phyloP scores from a whole-genome alignment of 768 basidiomycete species.

The Harrya chromipes region DNA sequence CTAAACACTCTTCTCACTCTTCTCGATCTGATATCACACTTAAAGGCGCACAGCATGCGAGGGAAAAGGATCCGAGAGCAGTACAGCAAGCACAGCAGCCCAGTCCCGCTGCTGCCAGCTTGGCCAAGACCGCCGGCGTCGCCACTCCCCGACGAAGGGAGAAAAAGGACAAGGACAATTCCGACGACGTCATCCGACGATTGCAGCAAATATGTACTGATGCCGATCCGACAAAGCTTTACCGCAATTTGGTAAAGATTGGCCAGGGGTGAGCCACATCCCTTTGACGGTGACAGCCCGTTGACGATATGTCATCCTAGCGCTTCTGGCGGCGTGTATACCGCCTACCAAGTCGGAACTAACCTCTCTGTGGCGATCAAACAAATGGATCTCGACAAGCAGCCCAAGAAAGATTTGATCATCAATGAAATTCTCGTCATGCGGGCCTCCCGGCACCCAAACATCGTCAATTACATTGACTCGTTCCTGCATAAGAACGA shows the following conservation, averaged over 20 bases:
- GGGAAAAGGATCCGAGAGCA: slow-evolving; percentile 37
- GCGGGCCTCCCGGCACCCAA: slow-evolving; percentile 95
- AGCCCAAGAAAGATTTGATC: slow-evolving; percentile 99
- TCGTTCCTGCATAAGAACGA: slow-evolving; percentile 98
- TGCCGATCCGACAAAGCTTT: slow-evolving; percentile 92
- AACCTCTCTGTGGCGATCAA: slow-evolving; percentile 97
- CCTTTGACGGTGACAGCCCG: not conserved
- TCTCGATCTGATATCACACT: slow-evolving; percentile 57
- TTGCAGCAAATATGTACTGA: slow-evolving; percentile 95
- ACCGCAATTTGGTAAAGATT: slow-evolving; percentile 92
- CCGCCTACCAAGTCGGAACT: slow-evolving; percentile 95
- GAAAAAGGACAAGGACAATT: slow-evolving; percentile 80
- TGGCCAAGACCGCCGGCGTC: slow-evolving; percentile 66
- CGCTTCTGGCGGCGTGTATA: slow-evolving; percentile 97
- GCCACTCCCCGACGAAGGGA: slow-evolving; percentile 84
- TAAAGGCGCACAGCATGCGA: slow-evolving; percentile 36
- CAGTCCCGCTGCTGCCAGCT: slow-evolving; percentile 59
- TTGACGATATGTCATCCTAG: slow-evolving; percentile 38
- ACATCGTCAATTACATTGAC: slow-evolving; percentile 99
- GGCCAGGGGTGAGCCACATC: slow-evolving; percentile 80
- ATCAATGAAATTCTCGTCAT: slow-evolving; percentile 99
- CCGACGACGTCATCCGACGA: slow-evolving; percentile 88
- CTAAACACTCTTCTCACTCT: slow-evolving; percentile 54
- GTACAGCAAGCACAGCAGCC: slow-evolving; percentile 43
- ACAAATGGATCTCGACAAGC: slow-evolving; percentile 99